Percentiles rank a stretch among this genome's conserved stretches.
phyloP scores from a whole-genome alignment of 2,329 filamentous ascomycete genomes.

The Ceratocystis destructans region DNA sequence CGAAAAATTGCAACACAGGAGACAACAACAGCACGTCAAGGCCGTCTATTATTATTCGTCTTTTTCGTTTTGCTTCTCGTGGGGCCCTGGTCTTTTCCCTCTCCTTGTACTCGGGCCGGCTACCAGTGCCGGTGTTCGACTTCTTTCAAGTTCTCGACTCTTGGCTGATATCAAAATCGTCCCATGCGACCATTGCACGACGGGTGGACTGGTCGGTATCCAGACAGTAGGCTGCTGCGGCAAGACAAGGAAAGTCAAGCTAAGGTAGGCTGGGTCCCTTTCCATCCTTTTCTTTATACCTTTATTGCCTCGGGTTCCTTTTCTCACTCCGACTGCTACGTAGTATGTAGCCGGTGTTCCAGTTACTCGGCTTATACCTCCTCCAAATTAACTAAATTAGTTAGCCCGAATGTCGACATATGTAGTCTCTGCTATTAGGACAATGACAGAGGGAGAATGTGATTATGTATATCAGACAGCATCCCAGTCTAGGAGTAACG shows the following conservation, averaged over 20 bases:
- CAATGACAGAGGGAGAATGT: background rate
- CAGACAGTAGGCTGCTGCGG: background rate
- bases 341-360: background rate
- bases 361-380: background rate
- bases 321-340: background rate
- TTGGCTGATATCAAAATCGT: slow-evolving; percentile 1
- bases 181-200: background rate
- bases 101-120: background rate
- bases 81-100: background rate
- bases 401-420: background rate
- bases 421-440: background rate
- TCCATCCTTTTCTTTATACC: background rate
- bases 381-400: background rate
- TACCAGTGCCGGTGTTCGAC: background rate
- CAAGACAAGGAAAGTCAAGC: background rate
- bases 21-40: background rate
- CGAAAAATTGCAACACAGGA: background rate
- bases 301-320: background rate
- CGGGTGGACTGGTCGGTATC: background rate
- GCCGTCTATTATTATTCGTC: background rate
- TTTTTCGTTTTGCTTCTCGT: background rate
- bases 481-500: background rate
- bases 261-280: background rate
- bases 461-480: background rate
- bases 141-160: background rate